Evolutionary conservation across 139 green algal species (phyloP), one percentile per base, ranked within the genome.

Genomic region (Asterochloris sp.): DNA sequence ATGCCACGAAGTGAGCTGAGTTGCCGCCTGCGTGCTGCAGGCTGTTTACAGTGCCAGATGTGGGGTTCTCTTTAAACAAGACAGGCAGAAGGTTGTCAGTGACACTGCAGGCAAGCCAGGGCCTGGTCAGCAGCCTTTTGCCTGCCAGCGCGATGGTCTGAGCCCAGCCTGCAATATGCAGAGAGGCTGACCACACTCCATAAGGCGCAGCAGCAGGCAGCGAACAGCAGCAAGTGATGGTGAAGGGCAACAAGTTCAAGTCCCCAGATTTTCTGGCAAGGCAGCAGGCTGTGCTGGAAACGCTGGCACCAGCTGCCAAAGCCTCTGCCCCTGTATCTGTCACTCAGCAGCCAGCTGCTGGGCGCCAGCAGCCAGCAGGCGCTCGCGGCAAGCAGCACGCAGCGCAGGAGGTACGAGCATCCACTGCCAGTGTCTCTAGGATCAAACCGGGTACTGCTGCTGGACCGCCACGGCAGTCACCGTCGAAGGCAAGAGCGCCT

Each of bases 161-260:
- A 47, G 8, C n/a, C 19, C 69, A 62, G 73, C 47, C 73, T 60
- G 26, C 23, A 21, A 21, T 47, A 0, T 62, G 26, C 23, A 11
- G 19, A 26, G 21, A 54, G 38, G 10, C 47, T 29, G 54, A 29
- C 24, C 12, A 77, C 19, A 61, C 73, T 77, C 24, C 47, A 19
- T 10, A 77, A 61, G 73, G 73, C 73, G 2, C 47, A 61, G 71
- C 27, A 26, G 21, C 28, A 77, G 73, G 14, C 54, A 29, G 12
- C 0, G 24, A 28, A 12, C 26, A 28, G 47, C 26, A 77, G 73
- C 26, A 77, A 24, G 73, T 16, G 26, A 83, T 83, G 79, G 69
- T 71, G 28, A 78, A 69, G 68, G 68, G 68, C 81, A 84, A 84
- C 74, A 84, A 80, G 26, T 84, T 84, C 81, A 84, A 84, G 81